Evolutionary conservation across 805 yeast genomes (phyloP), one percentile per base, ranked within the genome.

Genomic region (Middelhovenomyces tepae): DNA sequence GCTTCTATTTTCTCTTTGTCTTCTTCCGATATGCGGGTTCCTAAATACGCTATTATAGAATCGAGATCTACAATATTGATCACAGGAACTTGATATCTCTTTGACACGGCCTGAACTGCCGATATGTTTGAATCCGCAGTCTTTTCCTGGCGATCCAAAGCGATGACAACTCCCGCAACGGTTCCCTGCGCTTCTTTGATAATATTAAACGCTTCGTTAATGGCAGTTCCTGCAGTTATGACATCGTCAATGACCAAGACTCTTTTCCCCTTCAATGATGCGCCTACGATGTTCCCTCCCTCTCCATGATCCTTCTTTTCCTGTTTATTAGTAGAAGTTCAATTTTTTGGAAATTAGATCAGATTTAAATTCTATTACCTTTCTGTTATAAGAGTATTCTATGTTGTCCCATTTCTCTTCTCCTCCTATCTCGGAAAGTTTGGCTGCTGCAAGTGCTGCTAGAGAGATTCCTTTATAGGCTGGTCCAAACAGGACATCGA

Each of bases 171-270:
- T 6, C 94, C 97, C 29, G 76, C 82, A 15, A 85, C 79, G 9
- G 61, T 51, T 31, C 95, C 98, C 22, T 71, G 64, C 45, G 76
- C 89, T 16, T 50, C 59, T 16, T 61, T 60, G 47, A 91, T 85
- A 50, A 91, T 80, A 31, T 69, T 74, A 49, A 83, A 81, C 0
- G 97, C 96, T 62, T 91, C 97, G 48, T 81, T 81, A 55, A 87
- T 86, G 31, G 98, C 97, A 38, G 97, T 91, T 25, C 98, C 98
- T 1, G 97, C 97, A 39, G 97, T 89, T 78, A 89, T 87, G 27
- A 91, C 96, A 51, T 89, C 98, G 58, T 91, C 98, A 41, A 89
- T 85, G 49, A 91, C 83, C 49, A 91, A 64, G 16, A 89, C 73
- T 40, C 69, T 69, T 57, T 87, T 80, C 31, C 71, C 81, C 40